Percentiles rank a stretch among this genome's conserved stretches.
Evolutionary conservation across 2,329 filamentous ascomycete species (phyloP).

Genomic region (Cladophialophora chaetospira): DNA sequence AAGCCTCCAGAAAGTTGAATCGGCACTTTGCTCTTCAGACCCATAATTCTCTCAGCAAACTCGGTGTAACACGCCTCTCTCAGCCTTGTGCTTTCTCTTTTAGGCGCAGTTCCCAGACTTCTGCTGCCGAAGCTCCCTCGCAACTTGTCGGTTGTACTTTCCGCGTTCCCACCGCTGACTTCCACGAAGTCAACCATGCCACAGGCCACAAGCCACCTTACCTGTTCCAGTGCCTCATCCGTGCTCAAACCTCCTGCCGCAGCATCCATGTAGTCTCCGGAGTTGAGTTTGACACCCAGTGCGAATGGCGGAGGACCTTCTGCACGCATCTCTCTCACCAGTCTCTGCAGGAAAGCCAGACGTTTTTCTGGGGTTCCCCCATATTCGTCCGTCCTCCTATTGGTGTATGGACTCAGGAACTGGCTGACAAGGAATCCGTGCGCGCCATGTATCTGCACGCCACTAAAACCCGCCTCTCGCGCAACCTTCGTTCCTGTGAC

Average conservation of each 20-base stretch:
- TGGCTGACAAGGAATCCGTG: conserved; percentile 54
- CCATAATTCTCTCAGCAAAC: background rate
- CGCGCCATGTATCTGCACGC: conserved; percentile 56
- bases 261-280: conserved; percentile 47
- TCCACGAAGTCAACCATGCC: conserved; percentile 65
- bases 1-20: background rate
- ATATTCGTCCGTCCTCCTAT: conserved; percentile 52
- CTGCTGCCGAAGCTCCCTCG: background rate
- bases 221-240: conserved; percentile 60
- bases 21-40: background rate
- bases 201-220: conserved; percentile 47
- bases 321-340: background rate
- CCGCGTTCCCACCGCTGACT: conserved; percentile 61
- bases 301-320: conserved; percentile 47
- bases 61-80: background rate
- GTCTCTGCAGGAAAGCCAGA: background rate
- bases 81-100: background rate
- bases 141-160: conserved; percentile 1
- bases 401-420: conserved; percentile 44
- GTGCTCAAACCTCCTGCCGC: conserved; percentile 34
- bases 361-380: conserved; percentile 45
- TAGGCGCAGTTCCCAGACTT: background rate
- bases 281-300: conserved; percentile 55
- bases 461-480: conserved; percentile 51
- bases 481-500: background rate